Evolutionary conservation across 768 basidiomycete species (phyloP).

Genomic region (Tephrocybe sp.): DNA sequence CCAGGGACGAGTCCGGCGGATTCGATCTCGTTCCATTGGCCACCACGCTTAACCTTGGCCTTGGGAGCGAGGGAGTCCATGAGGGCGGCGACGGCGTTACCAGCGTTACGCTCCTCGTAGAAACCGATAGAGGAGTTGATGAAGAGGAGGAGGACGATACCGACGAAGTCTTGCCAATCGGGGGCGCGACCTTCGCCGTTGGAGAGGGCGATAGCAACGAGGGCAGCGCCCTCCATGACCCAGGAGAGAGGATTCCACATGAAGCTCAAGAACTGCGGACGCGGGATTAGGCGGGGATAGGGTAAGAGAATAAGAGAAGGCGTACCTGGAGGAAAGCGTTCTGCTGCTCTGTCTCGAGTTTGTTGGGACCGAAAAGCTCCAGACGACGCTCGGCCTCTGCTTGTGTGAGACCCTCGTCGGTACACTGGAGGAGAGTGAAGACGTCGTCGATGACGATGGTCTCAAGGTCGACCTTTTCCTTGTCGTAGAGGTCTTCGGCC

Average conservation of each 20-base stretch:
- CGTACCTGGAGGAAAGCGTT: conserved; percentile 85
- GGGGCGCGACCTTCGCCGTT: conserved; percentile 87
- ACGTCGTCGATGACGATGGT: conserved; percentile 96
- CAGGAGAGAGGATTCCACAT: conserved; percentile 99
- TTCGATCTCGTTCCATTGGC: conserved; percentile 88
- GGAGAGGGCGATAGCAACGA: conserved; percentile 93
- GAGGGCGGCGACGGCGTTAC: conserved; percentile 98
- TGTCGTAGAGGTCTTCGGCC: conserved; percentile 94
- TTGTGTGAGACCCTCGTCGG: conserved; percentile 70
- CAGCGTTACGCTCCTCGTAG: conserved; percentile 96
- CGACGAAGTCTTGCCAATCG: conserved; percentile 97
- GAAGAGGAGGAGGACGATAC: conserved; percentile 89
- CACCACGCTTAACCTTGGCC: conserved; percentile 88
- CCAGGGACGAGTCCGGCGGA: conserved; percentile 89
- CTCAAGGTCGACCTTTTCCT: conserved; percentile 99
- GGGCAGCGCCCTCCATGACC: conserved; percentile 98
- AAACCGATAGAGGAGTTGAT: conserved; percentile 98
- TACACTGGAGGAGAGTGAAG: conserved; percentile 92
- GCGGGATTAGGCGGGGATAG: conserved; percentile 1
- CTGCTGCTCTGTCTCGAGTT: conserved; percentile 87
- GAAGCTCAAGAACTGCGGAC: conserved; percentile 79
- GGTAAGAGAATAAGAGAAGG: neutral
- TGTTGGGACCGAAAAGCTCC: conserved; percentile 95
- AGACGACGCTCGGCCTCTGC: conserved; percentile 84
- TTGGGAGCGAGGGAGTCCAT: conserved; percentile 99